Evolutionary conservation across 768 basidiomycete species (phyloP).

Genomic region (Sporobolomyces phaffii): DNA sequence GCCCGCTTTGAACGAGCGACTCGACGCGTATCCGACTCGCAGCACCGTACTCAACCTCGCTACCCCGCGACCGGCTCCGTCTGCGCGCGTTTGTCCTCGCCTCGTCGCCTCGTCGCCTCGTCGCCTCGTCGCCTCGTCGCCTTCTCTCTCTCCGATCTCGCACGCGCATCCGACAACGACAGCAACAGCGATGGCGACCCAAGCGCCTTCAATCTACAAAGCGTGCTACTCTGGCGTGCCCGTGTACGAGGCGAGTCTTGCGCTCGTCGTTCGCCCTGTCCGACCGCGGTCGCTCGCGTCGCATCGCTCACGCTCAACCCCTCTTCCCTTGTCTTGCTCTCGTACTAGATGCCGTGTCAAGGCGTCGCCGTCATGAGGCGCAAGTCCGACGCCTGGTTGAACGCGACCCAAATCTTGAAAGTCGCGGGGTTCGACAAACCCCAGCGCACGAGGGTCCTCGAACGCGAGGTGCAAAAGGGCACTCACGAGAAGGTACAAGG

Average conservation of each 20-base stretch:
- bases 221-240: conserved; percentile 42
- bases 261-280: background rate
- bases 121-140: too few species aligned
- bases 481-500: conserved; percentile 99
- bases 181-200: conserved; percentile 5
- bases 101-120: background rate
- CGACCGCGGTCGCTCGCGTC: too few species aligned
- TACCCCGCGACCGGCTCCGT: too few species aligned
- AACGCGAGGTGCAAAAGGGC: conserved; percentile 96
- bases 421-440: conserved; percentile 99
- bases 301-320: too few species aligned
- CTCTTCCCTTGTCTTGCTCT: too few species aligned
- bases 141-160: too few species aligned
- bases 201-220: conserved; percentile 34
- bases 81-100: too few species aligned
- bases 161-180: too few species aligned
- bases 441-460: conserved; percentile 90
- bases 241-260: conserved; percentile 40
- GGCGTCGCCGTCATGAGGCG: conserved; percentile 96
- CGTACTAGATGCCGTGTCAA: conserved; percentile 37
- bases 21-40: too few species aligned
- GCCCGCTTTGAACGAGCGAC: too few species aligned
- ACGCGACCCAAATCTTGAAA: conserved; percentile 98
- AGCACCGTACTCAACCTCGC: too few species aligned
- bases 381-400: conserved; percentile 92